Evolutionary conservation across 768 basidiomycete genomes (phyloP).

Genomic region (Calocybe gangraenosa): DNA sequence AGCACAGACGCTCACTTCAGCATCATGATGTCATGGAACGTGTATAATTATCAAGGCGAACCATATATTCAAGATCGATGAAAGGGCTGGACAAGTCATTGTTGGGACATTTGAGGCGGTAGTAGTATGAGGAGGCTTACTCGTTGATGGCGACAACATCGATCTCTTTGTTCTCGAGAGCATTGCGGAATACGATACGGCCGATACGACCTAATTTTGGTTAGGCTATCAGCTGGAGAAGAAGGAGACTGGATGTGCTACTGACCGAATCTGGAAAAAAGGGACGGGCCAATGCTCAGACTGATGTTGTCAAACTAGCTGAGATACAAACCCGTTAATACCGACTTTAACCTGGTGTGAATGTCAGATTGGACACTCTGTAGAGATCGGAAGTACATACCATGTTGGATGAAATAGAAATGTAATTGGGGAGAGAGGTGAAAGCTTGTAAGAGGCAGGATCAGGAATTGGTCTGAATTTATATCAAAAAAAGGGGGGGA

Average conservation of each 20-base stretch:
- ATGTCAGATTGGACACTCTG: too few species aligned
- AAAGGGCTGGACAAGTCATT: constrained; percentile 63
- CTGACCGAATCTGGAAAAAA: constrained; percentile 66
- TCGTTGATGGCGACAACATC: constrained; percentile 95
- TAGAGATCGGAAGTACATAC: too few species aligned
- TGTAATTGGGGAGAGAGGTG: constrained; percentile 19
- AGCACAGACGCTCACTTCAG: neutral
- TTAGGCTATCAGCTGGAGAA: constrained; percentile 7
- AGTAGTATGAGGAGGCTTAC: constrained; percentile 39
- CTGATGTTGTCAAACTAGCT: constrained; percentile 9
- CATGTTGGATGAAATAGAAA: neutral
- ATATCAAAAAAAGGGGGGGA: constrained; percentile 12
- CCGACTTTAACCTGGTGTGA: constrained; percentile 96
- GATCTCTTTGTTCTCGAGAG: constrained; percentile 67
- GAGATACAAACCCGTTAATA: constrained; percentile 81
- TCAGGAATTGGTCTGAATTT: constrained; percentile 10
- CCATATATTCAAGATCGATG: constrained; percentile 98
- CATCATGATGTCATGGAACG: neutral
- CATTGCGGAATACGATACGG: constrained; percentile 97
- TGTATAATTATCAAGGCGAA: constrained; percentile 25
- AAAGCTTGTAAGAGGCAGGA: constrained; percentile 13
- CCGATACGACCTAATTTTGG: constrained; percentile 84
- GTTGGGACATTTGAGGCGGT: constrained; percentile 5
- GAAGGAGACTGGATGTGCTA: constrained; percentile 1
- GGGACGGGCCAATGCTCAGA: neutral